Base-by-base conservation (phyloP, 371 early-diverging fungal species). In the Lichtheimia hyalospora region DNA sequence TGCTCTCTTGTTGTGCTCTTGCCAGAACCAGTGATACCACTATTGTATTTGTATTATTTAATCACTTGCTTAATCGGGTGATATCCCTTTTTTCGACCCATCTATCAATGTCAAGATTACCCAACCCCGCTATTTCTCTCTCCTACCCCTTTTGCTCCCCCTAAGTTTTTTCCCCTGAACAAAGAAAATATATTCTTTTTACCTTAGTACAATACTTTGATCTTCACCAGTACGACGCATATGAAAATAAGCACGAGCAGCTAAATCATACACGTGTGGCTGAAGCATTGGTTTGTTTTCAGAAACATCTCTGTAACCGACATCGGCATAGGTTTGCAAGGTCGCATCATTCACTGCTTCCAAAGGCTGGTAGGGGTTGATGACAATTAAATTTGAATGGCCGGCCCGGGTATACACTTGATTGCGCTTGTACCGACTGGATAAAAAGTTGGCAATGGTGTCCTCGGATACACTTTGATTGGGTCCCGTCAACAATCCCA, bases 1-100 rank as follows among this genome's bases (percentile, higher is more conserved):
- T 87, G 85, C 14, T 79, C 77, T 25, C 88, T 82, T 3, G 85
- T 74, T 41, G 82, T 86, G 4, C 92, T 82, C 66, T 95, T 95
- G 27, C 96, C 96, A 18, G 89, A 86, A 8, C 95, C 96, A 21
- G 88, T 83, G 48, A 91, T 84, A 28, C 96, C 96, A 60, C 92
- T 91, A 39, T 12, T 14, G 25, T 41, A 43, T 54, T 39, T 34
- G 34, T 6, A 34, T 34, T 34, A 34, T 34, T 34, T 34, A 54
- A 20, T 41, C 21, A 40, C 46, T 46, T 46, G 34, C 46, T 46
- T 46, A 8, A 54, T 18, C 41, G 6, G 54, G n/a, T 27, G 12
- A 51, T 27, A 13, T 27, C 25, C 40, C 28, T 40, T 7, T 41
- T 4, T 27, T 18, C 8, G 2, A 34, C 39, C 8, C 46, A 10